Percentiles rank a stretch among this genome's conserved stretches.
Conservation (phyloP, 2,329 filamentous ascomycete genomes). For the Nemania serpens region DNA sequence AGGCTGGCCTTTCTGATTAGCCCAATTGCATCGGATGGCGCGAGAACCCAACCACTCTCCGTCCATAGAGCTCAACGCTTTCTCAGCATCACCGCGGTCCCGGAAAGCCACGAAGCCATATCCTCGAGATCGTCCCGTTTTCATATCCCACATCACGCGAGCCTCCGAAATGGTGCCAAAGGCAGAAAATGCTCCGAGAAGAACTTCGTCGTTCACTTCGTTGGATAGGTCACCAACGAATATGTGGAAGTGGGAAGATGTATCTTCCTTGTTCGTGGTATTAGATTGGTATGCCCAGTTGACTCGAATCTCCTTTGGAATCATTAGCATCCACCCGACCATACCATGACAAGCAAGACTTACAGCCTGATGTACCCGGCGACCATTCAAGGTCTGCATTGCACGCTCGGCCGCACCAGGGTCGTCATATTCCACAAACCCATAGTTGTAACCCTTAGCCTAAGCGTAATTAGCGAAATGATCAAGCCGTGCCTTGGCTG, state of each 20-base stretch:
- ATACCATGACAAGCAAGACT: slow-evolving; percentile 41
- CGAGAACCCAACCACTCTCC: slow-evolving; percentile 98
- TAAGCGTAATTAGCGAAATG: slow-evolving; percentile 46
- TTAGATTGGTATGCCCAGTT: slow-evolving; percentile 99
- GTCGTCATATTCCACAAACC: slow-evolving; percentile 98
- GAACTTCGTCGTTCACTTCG: slow-evolving; percentile 96
- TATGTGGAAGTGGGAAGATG: slow-evolving; percentile 97
- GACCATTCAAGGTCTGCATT: slow-evolving; percentile 95
- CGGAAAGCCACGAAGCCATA: slow-evolving; percentile 97
- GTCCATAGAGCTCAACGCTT: slow-evolving; percentile 96
- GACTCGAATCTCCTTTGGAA: slow-evolving; percentile 85
- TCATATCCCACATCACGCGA: slow-evolving; percentile 99
- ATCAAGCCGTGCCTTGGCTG: neutral
- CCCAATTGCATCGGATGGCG: slow-evolving; percentile 99
- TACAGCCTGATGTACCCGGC: slow-evolving; percentile 94
- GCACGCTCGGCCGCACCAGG: slow-evolving; percentile 94
- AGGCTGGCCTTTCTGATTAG: slow-evolving; percentile 99
- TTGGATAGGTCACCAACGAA: slow-evolving; percentile 98
- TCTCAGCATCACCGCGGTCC: slow-evolving; percentile 90
- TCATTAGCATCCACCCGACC: slow-evolving; percentile 13
- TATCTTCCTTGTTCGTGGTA: slow-evolving; percentile 92
- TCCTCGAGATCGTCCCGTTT: slow-evolving; percentile 94
- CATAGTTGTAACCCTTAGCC: slow-evolving; percentile 98
- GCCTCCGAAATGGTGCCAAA: slow-evolving; percentile 97
- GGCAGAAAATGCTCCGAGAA: slow-evolving; percentile 91